Evolutionary conservation across 208 protist species (phyloP), one percentile per base, ranked within the genome.

Genomic region (Leishmania martiniquensis): DNA sequence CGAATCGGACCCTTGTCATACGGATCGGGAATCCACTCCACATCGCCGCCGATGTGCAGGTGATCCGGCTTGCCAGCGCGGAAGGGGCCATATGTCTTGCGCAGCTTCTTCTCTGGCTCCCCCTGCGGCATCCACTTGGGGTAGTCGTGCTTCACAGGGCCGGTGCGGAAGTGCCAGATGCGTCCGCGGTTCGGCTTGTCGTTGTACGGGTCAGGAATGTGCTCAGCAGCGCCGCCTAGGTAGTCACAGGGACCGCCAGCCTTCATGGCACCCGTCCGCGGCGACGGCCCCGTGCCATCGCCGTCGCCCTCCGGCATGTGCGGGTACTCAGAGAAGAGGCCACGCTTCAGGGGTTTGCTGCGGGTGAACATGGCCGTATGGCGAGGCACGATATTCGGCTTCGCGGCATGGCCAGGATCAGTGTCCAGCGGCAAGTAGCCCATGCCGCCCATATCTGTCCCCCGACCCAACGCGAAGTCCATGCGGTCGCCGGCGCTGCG

Each of bases 21-120:
- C 69, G 94, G 94, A 78, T 98, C 93, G 2, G 94, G 94, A 55
- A 96, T 93, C 90, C 91, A 95, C 84, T 95, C 91, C 68, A 85
- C 76, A 67, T 94, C 89, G 39, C 88, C 90, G 59, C 89, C 91
- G 78, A 93, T 86, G 54, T 80, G 76, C 75, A 85, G 81, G 37
- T 49, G 70, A 52, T 80, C 76, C 44, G 81, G 81, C 80, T 96
- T 96, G 74, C 94, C 92, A 5, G 91, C 92, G 72, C 87, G 83
- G 77, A 97, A 96, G 5, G 92, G 82, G 4, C 92, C 88, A 77
- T 91, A 87, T 17, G 71, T 78, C 72, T 89, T 82, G 63, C 85
- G 85, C 66, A 81, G 75, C 63, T 87, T 84, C 65, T 72, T 77
- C 62, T 93, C 90, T 32, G 88, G 86, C 78, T 86, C 89, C 32